phyloP scores from a whole-genome alignment of 306 rosid genomes.

The Dryas octopetala region DNA sequence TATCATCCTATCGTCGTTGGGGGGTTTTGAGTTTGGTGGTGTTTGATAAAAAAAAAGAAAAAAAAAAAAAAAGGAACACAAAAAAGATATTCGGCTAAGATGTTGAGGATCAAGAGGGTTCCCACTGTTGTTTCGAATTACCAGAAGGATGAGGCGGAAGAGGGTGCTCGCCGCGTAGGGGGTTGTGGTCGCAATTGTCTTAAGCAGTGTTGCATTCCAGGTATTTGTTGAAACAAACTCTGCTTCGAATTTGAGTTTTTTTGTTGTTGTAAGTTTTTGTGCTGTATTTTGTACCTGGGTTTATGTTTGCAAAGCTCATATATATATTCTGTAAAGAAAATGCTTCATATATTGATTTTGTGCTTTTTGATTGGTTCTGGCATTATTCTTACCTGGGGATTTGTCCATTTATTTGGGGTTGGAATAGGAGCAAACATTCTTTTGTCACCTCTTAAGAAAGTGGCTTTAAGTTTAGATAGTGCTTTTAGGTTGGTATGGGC shows the following conservation, averaged over 20 bases:
- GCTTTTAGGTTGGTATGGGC: neutral
- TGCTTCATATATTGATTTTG: neutral
- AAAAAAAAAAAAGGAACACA: neutral
- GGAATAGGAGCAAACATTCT: neutral
- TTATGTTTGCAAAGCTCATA: neutral
- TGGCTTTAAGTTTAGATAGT: neutral
- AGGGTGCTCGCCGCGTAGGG: conserved; percentile 46
- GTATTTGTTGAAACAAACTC: conserved; percentile 31
- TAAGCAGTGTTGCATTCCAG: conserved; percentile 74
- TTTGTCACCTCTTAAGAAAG: neutral
- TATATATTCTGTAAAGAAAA: neutral
- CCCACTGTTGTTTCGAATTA: conserved; percentile 87
- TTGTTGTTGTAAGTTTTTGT: neutral
- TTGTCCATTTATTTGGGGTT: neutral
- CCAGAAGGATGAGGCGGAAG: conserved; percentile 74
- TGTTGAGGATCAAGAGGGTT: conserved; percentile 89
- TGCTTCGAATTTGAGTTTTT: neutral
- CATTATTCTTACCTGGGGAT: neutral
- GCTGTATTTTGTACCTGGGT: neutral
- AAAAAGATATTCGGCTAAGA: conserved; percentile 3
- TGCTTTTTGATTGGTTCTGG: neutral
- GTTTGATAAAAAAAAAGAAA: neutral
- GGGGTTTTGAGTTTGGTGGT: conserved; percentile 14
- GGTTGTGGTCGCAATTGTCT: conserved; percentile 89
- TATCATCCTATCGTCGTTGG: conserved; percentile 2